Evolutionary conservation across 1,284 basidiomycete genomes (phyloP), one percentile per base, ranked within the genome.

Genomic region (Chondrostereum purpureum): DNA sequence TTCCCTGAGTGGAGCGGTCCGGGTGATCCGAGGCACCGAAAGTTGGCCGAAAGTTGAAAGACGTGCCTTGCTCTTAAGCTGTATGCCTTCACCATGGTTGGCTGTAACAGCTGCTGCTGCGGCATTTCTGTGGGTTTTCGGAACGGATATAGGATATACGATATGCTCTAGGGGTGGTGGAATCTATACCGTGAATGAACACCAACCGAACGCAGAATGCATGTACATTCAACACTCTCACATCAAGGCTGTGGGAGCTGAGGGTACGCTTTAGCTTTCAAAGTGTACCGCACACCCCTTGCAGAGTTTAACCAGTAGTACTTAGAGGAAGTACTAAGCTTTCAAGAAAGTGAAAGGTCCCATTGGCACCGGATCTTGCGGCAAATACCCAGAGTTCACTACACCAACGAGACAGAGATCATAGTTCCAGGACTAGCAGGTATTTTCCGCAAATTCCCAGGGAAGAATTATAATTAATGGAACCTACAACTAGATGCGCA

Each of bases 391-490:
- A 62, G 57, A 27, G 56, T 82, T 13, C 62, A 68, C 12, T 62
- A 72, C 43, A 51, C 80, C 0, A 59, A 69, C 13, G 53, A 65
- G 8, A 62, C 67, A 12, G 70, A 72, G 23, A 73, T 80, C 44
- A 60, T 88, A 12, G 74, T 88, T 8, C 86, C 86, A 0, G 86
- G 86, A 22, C 68, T 89, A 12, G 65, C 83, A 59, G 85, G 85
- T 83, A 55, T 23, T 57, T 22, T 20, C 36, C 19, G 20, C 20
- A 18, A 10, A n/a, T n/a, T n/a, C n/a, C n/a, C n/a, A n/a, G n/a
- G n/a, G n/a, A n/a, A n/a, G n/a, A n/a, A n/a, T n/a, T n/a, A n/a
- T n/a, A n/a, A n/a, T n/a, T n/a, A n/a, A n/a, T n/a, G n/a, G n/a
- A n/a, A n/a, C 16, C 21, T 14, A 19, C 42, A 3, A 6, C 11